Base-by-base conservation (phyloP, 1,284 basidiomycete genomes). In the Ceratobasidium sp. region DNA sequence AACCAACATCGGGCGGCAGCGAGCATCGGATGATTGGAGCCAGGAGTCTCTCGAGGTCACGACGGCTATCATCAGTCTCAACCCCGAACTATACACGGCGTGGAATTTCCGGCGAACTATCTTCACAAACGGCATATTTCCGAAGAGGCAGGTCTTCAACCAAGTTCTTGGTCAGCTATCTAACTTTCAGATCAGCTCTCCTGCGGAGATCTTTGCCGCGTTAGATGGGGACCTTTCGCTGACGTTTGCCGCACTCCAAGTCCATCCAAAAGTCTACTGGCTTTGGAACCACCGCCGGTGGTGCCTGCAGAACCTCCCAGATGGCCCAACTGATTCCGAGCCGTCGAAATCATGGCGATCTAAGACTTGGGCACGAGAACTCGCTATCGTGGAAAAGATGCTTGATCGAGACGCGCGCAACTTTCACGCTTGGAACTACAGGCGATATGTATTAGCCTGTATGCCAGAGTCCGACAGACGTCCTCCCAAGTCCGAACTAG, bases 271-370 rank as follows among this genome's bases (percentile, higher is more conserved):
- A 80, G 91, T 96, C 14, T 98, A 98, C 81, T 95, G 93, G 90
- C 95, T 98, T 77, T 98, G 96, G 96, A 97, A 95, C 80, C 95
- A 98, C 79, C 89, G 96, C 41, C 87, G 91, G 79, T 98, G 96
- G 96, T 95, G 95, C 79, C 87, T 98, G 2, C 90, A 92, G 80
- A 88, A 91, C 69, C 87, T 96, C 19, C 94, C 95, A 0, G 84
- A 85, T 59, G 91, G 90, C 0, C 94, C 92, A 0, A 82, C 81
- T 9, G 61, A 41, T 24, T 71, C 65, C 5, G 74, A 75, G n/a
- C 8, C 51, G 3, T 6, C 51, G 22, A 74, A 74, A 0, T 87
- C 84, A 13, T 96, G 94, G 94, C 89, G 87, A 78, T 88, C 88
- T 78, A 83, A 84, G 27, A 89, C 87, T 73, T 98, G 96, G 96